Evolutionary conservation across 768 basidiomycete genomes (phyloP).

Genomic region (Suillus sp.): DNA sequence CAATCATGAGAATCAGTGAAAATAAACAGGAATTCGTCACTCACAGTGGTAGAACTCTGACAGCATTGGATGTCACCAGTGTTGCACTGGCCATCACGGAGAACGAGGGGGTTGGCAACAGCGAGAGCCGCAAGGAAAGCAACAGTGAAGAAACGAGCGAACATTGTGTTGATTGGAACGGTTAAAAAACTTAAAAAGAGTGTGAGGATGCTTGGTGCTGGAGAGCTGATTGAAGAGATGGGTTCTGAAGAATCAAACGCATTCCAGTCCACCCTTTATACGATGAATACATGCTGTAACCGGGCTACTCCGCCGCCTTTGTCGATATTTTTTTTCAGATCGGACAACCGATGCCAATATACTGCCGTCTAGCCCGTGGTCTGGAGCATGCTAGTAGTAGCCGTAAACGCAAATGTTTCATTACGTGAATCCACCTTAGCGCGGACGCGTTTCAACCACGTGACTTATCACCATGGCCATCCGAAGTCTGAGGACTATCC

Average conservation of each 20-base stretch:
- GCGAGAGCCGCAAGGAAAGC: constrained; percentile 23
- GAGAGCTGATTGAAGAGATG: background rate
- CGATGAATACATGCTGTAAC: background rate
- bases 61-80: constrained; percentile 26
- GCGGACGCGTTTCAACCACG: background rate
- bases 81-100: constrained; percentile 29
- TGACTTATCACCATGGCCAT: background rate
- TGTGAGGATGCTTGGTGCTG: background rate
- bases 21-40: background rate
- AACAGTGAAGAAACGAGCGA: constrained; percentile 16
- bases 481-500: background rate
- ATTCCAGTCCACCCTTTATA: background rate
- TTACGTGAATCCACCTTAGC: background rate
- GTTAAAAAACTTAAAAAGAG: background rate
- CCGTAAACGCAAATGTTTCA: background rate
- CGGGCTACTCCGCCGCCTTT: background rate
- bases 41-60: constrained; percentile 19
- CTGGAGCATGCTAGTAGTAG: background rate
- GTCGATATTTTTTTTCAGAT: background rate
- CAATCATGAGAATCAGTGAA: background rate
- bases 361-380: background rate
- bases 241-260: background rate
- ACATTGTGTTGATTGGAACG: background rate
- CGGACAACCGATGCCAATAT: background rate
- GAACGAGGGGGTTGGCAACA: constrained; percentile 23